phyloP scores from a whole-genome alignment of 108 stramenopile species.

The Pseudonitzschia multistriata region DNA sequence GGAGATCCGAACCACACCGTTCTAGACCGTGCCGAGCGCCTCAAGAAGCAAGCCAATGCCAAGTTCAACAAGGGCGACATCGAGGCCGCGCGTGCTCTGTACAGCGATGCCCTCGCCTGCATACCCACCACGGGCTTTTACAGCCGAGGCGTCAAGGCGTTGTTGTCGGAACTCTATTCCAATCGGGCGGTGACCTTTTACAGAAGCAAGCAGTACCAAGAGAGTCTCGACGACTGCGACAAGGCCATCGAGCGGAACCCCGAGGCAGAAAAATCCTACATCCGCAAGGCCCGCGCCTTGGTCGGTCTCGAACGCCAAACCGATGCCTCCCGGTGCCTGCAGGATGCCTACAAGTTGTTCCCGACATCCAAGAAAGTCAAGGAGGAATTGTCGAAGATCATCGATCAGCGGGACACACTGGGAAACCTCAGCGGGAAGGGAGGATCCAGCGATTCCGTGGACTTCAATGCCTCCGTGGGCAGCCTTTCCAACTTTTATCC shows the following conservation, averaged over 20 bases:
- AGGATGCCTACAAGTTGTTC: slow-evolving; percentile 20
- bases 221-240: slow-evolving; percentile 34
- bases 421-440: neutral
- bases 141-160: slow-evolving; percentile 26
- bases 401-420: slow-evolving; percentile 18
- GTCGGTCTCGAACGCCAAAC: slow-evolving; percentile 25
- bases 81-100: slow-evolving; percentile 26
- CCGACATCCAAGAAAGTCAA: slow-evolving; percentile 33
- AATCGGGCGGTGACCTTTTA: slow-evolving; percentile 41
- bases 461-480: slow-evolving; percentile 23
- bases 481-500: slow-evolving; percentile 29
- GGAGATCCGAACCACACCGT: slow-evolving; percentile 38
- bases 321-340: slow-evolving; percentile 26
- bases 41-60: slow-evolving; percentile 44
- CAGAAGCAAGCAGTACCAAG: slow-evolving; percentile 30
- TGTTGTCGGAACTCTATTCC: slow-evolving; percentile 33
- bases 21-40: slow-evolving; percentile 29
- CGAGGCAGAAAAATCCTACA: slow-evolving; percentile 27
- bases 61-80: slow-evolving; percentile 43
- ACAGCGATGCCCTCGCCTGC: slow-evolving; percentile 30
- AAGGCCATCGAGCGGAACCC: slow-evolving; percentile 34
- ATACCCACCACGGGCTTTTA: slow-evolving; percentile 26
- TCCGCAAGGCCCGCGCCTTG: slow-evolving; percentile 35
- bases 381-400: slow-evolving; percentile 29
- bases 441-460: slow-evolving; percentile 17